A percentile compares a stretch with the other conserved stretches of the same genome.
Evolutionary conservation across 306 rosid species (phyloP).

Genomic region (Prunus mira): DNA sequence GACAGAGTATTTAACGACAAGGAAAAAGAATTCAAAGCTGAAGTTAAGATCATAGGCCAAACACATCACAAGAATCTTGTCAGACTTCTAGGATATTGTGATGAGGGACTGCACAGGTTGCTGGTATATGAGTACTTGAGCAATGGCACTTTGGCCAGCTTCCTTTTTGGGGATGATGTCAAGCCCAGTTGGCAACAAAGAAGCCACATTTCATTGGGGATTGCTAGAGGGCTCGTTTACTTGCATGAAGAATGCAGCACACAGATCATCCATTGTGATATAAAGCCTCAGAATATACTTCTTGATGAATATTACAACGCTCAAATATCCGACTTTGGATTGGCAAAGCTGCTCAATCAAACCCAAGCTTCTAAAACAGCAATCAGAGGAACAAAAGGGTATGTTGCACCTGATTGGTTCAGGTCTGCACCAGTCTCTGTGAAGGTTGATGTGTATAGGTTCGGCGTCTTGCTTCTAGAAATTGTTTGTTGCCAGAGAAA

Average conservation of each 20-base stretch:
- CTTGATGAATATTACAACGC: conserved; percentile 15
- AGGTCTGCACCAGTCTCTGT: conserved; percentile 1
- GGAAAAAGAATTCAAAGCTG: conserved; percentile 21
- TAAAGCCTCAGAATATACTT: conserved; percentile 41
- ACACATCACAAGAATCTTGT: conserved; percentile 32
- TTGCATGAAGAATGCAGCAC: conserved; percentile 34
- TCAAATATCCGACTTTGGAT: conserved; percentile 32
- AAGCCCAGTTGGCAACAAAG: conserved; percentile 23
- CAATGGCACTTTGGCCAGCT: conserved; percentile 16
- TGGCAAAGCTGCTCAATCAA: conserved; percentile 28
- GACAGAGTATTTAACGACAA: not conserved
- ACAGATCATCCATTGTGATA: conserved; percentile 37
- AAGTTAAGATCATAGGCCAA: conserved; percentile 18
- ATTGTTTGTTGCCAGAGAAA: conserved; percentile 27
- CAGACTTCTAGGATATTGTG: conserved; percentile 22
- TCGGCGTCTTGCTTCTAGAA: conserved; percentile 23
- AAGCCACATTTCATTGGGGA: conserved; percentile 9
- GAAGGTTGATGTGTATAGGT: conserved; percentile 29
- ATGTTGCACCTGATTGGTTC: conserved; percentile 43
- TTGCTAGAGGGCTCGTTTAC: conserved; percentile 27
- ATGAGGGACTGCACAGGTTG: conserved; percentile 6
- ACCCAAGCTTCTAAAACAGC: conserved; percentile 16
- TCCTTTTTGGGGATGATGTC: conserved; percentile 7
- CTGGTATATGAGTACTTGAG: conserved; percentile 28
- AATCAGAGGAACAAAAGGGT: conserved; percentile 41